These are phyloP conservation scores for Narthecium ossifragum DNA, from an alignment of 106 monocot genomes.

Conservation along the genomic window DNA sequence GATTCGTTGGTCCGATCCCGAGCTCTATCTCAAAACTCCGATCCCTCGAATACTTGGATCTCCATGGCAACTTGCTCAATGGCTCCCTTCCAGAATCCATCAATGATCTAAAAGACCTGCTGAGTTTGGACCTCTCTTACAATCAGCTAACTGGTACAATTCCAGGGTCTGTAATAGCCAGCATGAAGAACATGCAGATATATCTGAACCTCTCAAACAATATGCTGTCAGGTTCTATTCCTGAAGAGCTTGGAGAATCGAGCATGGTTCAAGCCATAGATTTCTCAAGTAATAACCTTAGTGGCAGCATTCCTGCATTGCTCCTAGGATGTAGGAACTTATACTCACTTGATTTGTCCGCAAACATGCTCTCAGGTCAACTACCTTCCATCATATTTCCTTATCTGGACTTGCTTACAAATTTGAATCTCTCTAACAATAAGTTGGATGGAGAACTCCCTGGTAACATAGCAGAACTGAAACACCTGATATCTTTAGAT, in stretches of 20 bases:
- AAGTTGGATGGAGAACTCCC: slow-evolving; percentile 54
- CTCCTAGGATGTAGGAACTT: slow-evolving; percentile 64
- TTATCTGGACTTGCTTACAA: slow-evolving; percentile 37
- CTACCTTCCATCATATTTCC: slow-evolving; percentile 38
- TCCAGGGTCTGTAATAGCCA: slow-evolving; percentile 36
- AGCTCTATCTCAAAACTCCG: slow-evolving; percentile 45
- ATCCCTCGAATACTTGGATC: slow-evolving; percentile 49
- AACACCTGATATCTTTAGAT: slow-evolving; percentile 46
- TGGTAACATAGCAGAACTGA: slow-evolving; percentile 16
- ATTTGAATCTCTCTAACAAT: slow-evolving; percentile 65
- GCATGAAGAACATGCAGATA: slow-evolving; percentile 48
- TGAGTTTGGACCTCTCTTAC: slow-evolving; percentile 65
- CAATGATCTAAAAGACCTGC: slow-evolving; percentile 28
- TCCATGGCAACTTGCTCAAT: slow-evolving; percentile 60
- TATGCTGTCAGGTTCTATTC: slow-evolving; percentile 45
- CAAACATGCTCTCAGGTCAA: slow-evolving; percentile 47
- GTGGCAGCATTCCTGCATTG: slow-evolving; percentile 47
- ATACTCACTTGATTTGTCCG: slow-evolving; percentile 52
- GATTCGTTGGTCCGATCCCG: slow-evolving; percentile 48
- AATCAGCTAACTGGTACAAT: slow-evolving; percentile 59
- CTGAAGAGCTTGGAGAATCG: slow-evolving; percentile 43
- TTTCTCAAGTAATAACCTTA: slow-evolving; percentile 69
- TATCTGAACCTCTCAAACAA: slow-evolving; percentile 71
- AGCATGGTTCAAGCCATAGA: slow-evolving; percentile 74
- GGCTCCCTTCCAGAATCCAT: slow-evolving; percentile 60